Evolutionary conservation across 23 red algal species (phyloP), one percentile per base, ranked within the genome.

Genomic region (Chondrus crispus): DNA sequence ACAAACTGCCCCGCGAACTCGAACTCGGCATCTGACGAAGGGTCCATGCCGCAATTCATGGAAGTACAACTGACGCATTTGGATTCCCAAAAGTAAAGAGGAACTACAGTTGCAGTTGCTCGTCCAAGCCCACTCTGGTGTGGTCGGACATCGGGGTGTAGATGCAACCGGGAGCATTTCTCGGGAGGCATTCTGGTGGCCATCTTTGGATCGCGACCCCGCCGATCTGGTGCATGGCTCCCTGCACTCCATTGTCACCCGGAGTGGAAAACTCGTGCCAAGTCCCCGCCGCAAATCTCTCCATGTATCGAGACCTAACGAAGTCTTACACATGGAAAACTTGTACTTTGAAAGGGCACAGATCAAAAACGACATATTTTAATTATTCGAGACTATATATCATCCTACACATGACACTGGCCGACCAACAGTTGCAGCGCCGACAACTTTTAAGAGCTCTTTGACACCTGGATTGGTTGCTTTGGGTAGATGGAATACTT

Each of bases 341-440:
- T n/a, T n/a, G n/a, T 91, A 60, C 74, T 28, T 81, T 2, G 43
- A 68, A 22, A 91, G 80, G 74, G 87, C 42, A 16, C 20, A 47
- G 42, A 68, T 72, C 18, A 52, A 20, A 3, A 46, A 19, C 11
- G 38, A 52, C 81, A 81, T n/a, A 22, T 91, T 13, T 28, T 81
- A 7, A 19, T 91, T 39, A 49, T 91, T 1, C 26, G 58, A 26
- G 87, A 80, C 24, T 51, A 91, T 82, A 26, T 53, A 7, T 58
- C 45, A 20, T 40, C 40, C 0, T 91, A 66, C 39, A 62, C 53
- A 14, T 91, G 87, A 74, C 46, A 81, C 20, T 68, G 43, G 44
- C 73, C 87, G 32, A 62, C 72, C 33, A 38, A 46, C 9, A 39
- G 13, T 11, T 55, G 50, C 1, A 63, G 0, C 7, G 45, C 0